Base-by-base conservation (phyloP, 2,329 filamentous ascomycete genomes). In the Diaporthe citri region DNA sequence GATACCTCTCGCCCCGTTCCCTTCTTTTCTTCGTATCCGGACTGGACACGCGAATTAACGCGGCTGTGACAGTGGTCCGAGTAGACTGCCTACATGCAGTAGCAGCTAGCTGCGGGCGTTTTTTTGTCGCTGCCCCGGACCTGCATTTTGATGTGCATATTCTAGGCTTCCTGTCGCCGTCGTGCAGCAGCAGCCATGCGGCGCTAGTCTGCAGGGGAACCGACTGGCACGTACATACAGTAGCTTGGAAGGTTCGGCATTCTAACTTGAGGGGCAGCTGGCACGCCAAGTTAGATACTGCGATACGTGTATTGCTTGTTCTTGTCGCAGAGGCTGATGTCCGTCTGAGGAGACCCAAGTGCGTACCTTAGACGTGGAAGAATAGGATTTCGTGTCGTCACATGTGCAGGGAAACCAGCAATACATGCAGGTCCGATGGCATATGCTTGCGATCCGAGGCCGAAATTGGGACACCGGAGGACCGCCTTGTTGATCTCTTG, bases 81-180 rank as follows among this genome's bases (percentile, higher is more conserved):
- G 59, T 20, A 31, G 60, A 43, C 41, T 25, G 34, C 41, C 41
- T 25, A 64, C 41, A 48, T 69, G 22, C 48, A 41, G 64, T 20
- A 52, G 31, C n/a, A 67, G 46, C 46, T 52, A 41, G 64, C 64
- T 67, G 64, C 46, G 64, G 64, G 31, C 64, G 46, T 52, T 13
- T 48, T 48, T 48, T 46, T 22, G n/a, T 69, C 34, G 46, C 48
- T 55, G 22, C 64, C 41, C 34, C 34, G 64, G 51, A 69, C 48
- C 46, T 69, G 64, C 64, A 55, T 69, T 36, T n/a, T 41, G 48
- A 41, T 69, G 48, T 69, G 48, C 64, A 69, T 55, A 69, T 69
- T 55, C 48, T 55, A 69, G 31, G 15, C 22, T 39, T 69, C 31
- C 17, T 69, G 64, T 69, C 64, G 48, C 46, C 48, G 48, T 41